Evolutionary conservation across 352 stramenopile genomes (phyloP), one percentile per base, ranked within the genome.

Genomic region (Phytophthora boehmeriae): DNA sequence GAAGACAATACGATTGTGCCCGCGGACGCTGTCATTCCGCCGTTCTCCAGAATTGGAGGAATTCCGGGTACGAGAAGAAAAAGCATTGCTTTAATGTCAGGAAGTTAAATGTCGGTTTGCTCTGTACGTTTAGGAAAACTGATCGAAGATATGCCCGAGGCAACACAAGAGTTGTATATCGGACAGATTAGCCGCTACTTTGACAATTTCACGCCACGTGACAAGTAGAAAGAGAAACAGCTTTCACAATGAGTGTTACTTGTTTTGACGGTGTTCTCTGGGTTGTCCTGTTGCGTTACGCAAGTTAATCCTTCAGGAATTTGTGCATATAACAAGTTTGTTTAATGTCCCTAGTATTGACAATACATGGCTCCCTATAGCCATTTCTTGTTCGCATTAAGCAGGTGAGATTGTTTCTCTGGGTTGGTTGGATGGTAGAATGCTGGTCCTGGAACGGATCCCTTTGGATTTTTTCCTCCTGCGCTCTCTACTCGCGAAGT

Each of bases 361-460:
- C 25, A 6, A 30, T 30, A 30, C 8, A 22, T 41, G 41, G 43
- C 22, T 47, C 50, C 28, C 54, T 76, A 93, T 27, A 93, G 56
- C 84, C 84, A 93, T 64, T 93, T 93, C 30, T 89, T 90, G 66
- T 88, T 89, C 34, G 78, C 75, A 59, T 93, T 93, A 17, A 90
- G 74, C 50, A 90, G 45, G 47, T 93, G 80, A 20, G 79, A 91
- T 32, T 67, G 73, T 23, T 76, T 83, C n/a, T 87, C 78, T 0
- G 70, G 73, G 44, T 66, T 88, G 5, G 54, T 54, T 17, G 83
- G 83, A 27, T 90, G 63, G 54, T 90, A 92, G 50, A 89, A 89
- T 2, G 80, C 83, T 32, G 83, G 83, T 0, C 83, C 83, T 16
- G 83, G 83, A 16, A 63, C 68, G 32, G 62, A 63, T 49, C 54